These are phyloP conservation scores for Fallopia convolvulus DNA, from an alignment of 148 eudicot species.

Conservation along the genomic window DNA sequence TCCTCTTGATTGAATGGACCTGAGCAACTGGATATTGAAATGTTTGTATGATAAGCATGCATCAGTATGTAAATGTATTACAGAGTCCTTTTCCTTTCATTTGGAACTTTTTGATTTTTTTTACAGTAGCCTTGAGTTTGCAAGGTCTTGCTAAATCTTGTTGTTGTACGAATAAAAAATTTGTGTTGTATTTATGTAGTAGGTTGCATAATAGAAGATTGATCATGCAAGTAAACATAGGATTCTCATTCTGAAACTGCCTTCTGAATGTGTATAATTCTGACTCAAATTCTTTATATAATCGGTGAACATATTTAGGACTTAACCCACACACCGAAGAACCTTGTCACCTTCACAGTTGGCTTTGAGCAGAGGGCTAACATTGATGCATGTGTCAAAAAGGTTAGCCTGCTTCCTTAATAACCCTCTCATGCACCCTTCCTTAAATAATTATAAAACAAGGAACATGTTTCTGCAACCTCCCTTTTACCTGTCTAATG, in stretches of 20 bases:
- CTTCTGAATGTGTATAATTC: background rate
- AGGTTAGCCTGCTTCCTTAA: slow-evolving; percentile 32
- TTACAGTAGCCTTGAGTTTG: no score
- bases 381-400: slow-evolving; percentile 58
- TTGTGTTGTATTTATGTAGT: no score
- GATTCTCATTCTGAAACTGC: background rate
- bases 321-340: slow-evolving; percentile 42
- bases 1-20: no score
- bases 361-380: slow-evolving; percentile 51
- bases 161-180: no score
- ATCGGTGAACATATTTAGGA: slow-evolving; percentile 35
- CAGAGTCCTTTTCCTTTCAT: no score
- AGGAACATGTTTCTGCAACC: background rate
- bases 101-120: no score
- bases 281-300: background rate
- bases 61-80: no score
- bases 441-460: background rate
- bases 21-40: no score
- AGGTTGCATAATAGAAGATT: no score
- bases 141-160: no score
- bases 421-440: background rate
- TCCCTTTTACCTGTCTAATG: background rate
- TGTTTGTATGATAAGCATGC: no score
- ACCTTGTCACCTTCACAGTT: slow-evolving; percentile 77
- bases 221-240: no score